These are phyloP conservation scores for Symbiodinium pilosum DNA, from an alignment of 73 alveolate species.

Conservation along the genomic window DNA sequence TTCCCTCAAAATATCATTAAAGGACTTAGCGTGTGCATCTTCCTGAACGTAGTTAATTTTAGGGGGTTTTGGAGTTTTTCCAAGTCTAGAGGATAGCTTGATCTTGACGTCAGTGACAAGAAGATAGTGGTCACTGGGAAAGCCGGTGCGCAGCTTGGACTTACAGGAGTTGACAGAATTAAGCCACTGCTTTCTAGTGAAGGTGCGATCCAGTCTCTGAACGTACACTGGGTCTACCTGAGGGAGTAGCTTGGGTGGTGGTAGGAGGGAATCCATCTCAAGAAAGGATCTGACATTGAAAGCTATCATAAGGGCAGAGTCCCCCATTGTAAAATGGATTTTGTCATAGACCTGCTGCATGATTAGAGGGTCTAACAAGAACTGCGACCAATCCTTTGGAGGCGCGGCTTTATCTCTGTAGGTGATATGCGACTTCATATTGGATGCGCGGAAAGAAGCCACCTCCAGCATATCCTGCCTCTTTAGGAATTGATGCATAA, in stretches of 20 bases:
- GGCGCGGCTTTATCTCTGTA: background rate
- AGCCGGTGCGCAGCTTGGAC: background rate
- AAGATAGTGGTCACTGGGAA: conserved; percentile 1
- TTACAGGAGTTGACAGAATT: background rate
- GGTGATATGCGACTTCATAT: background rate
- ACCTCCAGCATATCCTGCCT: background rate
- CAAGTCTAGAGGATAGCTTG: too few relatives aligned
- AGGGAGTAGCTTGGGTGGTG: too few relatives aligned
- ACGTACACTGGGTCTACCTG: too few relatives aligned
- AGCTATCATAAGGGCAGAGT: too few relatives aligned
- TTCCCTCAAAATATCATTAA: too few relatives aligned
- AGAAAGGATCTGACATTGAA: too few relatives aligned
- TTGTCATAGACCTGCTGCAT: background rate
- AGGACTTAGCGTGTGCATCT: too few relatives aligned
- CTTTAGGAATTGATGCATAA: background rate
- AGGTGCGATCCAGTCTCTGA: too few relatives aligned
- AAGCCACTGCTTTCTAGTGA: background rate
- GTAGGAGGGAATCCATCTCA: too few relatives aligned
- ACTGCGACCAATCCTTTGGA: background rate
- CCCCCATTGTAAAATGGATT: too few relatives aligned
- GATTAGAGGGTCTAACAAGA: background rate
- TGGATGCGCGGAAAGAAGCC: background rate
- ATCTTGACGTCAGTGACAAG: background rate
- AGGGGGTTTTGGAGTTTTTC: too few relatives aligned
- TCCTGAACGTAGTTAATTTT: too few relatives aligned